These are phyloP conservation scores for Wickerhamiella hasegawae DNA, from an alignment of 805 yeast genomes.

Conservation along the genomic window DNA sequence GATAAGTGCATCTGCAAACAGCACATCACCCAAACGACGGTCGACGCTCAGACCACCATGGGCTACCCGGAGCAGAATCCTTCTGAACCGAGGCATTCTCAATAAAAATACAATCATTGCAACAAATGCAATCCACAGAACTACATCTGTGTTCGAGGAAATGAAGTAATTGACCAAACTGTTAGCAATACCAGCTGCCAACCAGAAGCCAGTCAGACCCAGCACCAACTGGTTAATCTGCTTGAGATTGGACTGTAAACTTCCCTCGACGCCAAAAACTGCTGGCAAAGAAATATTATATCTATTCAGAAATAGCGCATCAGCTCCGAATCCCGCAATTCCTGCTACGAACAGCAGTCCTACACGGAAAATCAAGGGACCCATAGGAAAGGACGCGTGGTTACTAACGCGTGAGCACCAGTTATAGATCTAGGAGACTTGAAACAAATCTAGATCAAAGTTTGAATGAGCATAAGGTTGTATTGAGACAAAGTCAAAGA, in stretches of 20 bases:
- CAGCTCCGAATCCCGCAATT: not conserved
- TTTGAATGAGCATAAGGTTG: too few species aligned
- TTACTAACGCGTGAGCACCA: too few species aligned
- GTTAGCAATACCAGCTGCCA: not conserved
- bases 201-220: too few species aligned
- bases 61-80: constrained; percentile 31
- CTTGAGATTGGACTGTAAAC: too few species aligned
- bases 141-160: not conserved
- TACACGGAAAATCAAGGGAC: not conserved
- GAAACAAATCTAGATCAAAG: too few species aligned
- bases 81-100: constrained; percentile 27
- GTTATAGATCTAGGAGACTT: too few species aligned
- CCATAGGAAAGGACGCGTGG: too few species aligned
- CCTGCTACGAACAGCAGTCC: not conserved
- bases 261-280: too few species aligned
- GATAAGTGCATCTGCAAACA: constrained; percentile 70
- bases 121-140: constrained; percentile 13
- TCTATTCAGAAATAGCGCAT: not conserved
- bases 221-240: too few species aligned
- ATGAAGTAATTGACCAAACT: not conserved
- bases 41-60: constrained; percentile 44
- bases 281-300: not conserved
- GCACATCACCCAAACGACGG: constrained; percentile 56
- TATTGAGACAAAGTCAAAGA: too few species aligned
- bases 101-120: constrained; percentile 27